Evolutionary conservation across 768 basidiomycete species (phyloP), one percentile per base, ranked within the genome.

Genomic region (Tulasnella sp.): DNA sequence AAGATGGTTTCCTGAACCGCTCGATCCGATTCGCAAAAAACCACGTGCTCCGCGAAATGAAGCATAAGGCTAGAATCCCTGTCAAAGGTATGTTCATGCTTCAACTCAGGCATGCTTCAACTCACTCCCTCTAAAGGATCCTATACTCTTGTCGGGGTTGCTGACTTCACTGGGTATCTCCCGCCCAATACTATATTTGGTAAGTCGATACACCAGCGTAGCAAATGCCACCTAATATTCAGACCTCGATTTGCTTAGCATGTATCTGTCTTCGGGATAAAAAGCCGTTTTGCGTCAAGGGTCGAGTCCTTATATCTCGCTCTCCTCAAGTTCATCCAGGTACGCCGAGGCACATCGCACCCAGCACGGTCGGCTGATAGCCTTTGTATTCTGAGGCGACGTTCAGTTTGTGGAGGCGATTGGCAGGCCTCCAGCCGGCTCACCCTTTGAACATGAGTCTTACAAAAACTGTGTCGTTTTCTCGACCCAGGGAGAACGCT

Each of bases 251-350:
- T 49, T 49, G 49, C 25, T 29, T 68, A 80, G 89, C 86, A 1
- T 91, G 88, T 78, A 82, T 89, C 67, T 45, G 76, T n/a, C 29
- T 72, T n/a, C 25, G 54, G 17, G 78, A 78, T 31, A 54, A 79
- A 19, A 76, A 75, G 19, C 78, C 82, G 0, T 81, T 82, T 6
- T 91, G 87, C 79, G 83, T 91, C 1, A 83, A 87, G 77, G 91
- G 91, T 0, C 84, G 81, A 2, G 83, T 88, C 5, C 78, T 90
- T 52, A 85, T 92, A 45, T 89, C 89, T 5, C 86, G 91, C 17
- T 91, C 89, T 4, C 91, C 91, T 0, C 87, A 87, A 1, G 91
- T 90, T 38, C 90, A 91, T 79, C 91, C 90, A 5, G 91, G 90
- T 1, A 90, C 91, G 25, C 25, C 3, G 0, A 5, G 91, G 90